Evolutionary conservation across 306 rosid genomes (phyloP).

Genomic region (Inga laurina): DNA sequence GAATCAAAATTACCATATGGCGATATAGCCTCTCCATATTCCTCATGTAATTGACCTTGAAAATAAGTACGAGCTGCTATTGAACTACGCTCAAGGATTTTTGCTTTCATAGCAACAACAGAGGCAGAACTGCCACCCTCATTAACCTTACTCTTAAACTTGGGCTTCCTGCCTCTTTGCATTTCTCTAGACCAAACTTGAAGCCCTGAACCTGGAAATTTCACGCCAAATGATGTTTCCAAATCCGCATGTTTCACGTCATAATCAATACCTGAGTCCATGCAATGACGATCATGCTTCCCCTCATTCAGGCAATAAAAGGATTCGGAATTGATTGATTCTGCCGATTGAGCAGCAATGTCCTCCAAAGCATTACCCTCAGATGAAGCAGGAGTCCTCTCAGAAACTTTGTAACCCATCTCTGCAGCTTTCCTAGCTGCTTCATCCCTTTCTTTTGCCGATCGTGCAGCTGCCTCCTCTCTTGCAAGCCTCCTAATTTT

Average conservation of each 20-base stretch:
- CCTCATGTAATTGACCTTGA: slow-evolving; percentile 47
- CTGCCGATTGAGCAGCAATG: slow-evolving; percentile 34
- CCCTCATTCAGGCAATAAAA: slow-evolving; percentile 65
- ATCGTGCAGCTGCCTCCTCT: slow-evolving; percentile 59
- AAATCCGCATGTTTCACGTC: slow-evolving; percentile 75
- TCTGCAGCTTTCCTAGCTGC: slow-evolving; percentile 77
- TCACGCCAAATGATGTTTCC: slow-evolving; percentile 77
- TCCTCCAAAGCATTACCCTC: slow-evolving; percentile 48
- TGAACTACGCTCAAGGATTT: slow-evolving; percentile 72
- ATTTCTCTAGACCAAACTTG: slow-evolving; percentile 65
- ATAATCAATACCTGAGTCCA: slow-evolving; percentile 81
- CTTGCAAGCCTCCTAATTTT: slow-evolving; percentile 65
- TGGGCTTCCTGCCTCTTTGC: slow-evolving; percentile 49
- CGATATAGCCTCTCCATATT: slow-evolving; percentile 46
- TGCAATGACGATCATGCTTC: slow-evolving; percentile 69
- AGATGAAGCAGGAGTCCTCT: slow-evolving; percentile 41
- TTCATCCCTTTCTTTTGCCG: slow-evolving; percentile 65
- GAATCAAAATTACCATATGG: slow-evolving; percentile 36
- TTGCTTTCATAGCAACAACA: slow-evolving; percentile 53
- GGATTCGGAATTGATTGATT: slow-evolving; percentile 37
- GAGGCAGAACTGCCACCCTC: slow-evolving; percentile 56
- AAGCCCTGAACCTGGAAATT: slow-evolving; percentile 66
- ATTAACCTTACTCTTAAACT: slow-evolving; percentile 63
- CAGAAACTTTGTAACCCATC: slow-evolving; percentile 70
- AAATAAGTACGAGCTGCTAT: slow-evolving; percentile 67